phyloP scores from a whole-genome alignment of 139 green algal genomes.

The Chlamydomonas urium region DNA sequence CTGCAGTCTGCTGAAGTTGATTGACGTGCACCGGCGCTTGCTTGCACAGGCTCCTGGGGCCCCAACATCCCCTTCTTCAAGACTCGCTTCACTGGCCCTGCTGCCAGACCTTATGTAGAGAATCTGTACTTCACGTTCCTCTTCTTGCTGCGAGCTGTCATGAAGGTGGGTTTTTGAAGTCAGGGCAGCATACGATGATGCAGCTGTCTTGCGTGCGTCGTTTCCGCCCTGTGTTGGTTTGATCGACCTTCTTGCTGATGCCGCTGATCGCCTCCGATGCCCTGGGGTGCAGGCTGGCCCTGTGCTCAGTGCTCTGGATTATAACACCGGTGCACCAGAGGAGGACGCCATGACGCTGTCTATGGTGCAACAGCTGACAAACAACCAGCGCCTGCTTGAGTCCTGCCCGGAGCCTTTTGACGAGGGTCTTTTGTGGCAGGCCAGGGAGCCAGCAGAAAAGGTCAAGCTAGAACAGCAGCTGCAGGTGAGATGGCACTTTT shows the following conservation, averaged over 20 bases:
- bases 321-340: conserved; percentile 55
- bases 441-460: conserved; percentile 40
- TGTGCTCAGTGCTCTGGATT: conserved; percentile 33
- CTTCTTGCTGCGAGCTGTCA: conserved; percentile 81
- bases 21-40: too few species aligned
- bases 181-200: too few species aligned
- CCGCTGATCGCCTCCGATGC: too few species aligned
- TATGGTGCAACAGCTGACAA: conserved; percentile 54
- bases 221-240: too few species aligned
- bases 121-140: conserved; percentile 97
- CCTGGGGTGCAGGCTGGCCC: background rate
- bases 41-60: background rate
- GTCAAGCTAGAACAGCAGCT: conserved; percentile 34
- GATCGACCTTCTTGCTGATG: too few species aligned
- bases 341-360: conserved; percentile 63
- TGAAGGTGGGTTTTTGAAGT: too few species aligned
- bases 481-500: background rate
- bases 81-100: conserved; percentile 10
- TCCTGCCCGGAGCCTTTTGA: conserved; percentile 87
- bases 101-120: conserved; percentile 24
- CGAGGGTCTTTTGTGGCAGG: conserved; percentile 85
- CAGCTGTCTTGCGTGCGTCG: too few species aligned
- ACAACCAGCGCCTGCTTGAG: background rate
- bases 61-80: conserved; percentile 31
- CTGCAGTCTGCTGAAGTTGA: too few species aligned